phyloP scores from a whole-genome alignment of 2,329 filamentous ascomycete genomes.

The Penicillium sp. region DNA sequence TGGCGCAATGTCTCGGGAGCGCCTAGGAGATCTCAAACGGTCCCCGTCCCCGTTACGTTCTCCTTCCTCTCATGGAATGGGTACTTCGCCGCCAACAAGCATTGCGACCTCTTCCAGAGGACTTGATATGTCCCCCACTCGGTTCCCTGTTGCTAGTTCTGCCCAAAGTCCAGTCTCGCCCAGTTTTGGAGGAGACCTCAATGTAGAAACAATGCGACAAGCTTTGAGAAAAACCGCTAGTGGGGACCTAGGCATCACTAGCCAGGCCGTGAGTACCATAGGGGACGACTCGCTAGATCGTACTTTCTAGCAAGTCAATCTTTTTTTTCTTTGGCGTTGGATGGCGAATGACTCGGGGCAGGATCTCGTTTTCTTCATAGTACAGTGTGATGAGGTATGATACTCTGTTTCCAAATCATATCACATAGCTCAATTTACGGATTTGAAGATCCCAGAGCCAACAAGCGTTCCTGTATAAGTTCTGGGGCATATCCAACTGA shows the following conservation, averaged over 20 bases:
- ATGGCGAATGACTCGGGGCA: not conserved
- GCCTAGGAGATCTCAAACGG: conserved; percentile 48
- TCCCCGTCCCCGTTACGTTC: conserved; percentile 80
- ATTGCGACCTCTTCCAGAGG: conserved; percentile 72
- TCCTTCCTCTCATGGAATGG: conserved; percentile 67
- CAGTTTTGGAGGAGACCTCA: conserved; percentile 65
- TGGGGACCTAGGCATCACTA: conserved; percentile 63
- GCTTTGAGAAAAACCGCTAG: conserved; percentile 82
- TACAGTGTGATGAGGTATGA: not conserved
- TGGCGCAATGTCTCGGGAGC: conserved; percentile 17
- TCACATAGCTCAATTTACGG: conserved; percentile 15
- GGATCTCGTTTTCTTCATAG: conserved; percentile 12
- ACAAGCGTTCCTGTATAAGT: not conserved
- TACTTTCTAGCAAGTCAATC: conserved; percentile 19
- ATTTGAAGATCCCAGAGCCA: not conserved
- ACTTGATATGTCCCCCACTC: conserved; percentile 65
- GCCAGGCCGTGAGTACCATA: conserved; percentile 33
- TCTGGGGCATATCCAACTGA: not conserved
- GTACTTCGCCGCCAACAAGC: conserved; percentile 73
- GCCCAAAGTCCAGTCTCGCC: conserved; percentile 53
- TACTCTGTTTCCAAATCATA: conserved; percentile 6
- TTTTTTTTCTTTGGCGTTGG: conserved; percentile 1
- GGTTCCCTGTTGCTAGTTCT: conserved; percentile 60
- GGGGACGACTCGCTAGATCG: conserved; percentile 36
- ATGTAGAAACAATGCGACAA: conserved; percentile 91